Percentiles rank a stretch among this genome's conserved stretches.
These are phyloP conservation scores for Beauveria asiatica DNA, from an alignment of 2,329 filamentous ascomycete genomes.

Conservation along the genomic window DNA sequence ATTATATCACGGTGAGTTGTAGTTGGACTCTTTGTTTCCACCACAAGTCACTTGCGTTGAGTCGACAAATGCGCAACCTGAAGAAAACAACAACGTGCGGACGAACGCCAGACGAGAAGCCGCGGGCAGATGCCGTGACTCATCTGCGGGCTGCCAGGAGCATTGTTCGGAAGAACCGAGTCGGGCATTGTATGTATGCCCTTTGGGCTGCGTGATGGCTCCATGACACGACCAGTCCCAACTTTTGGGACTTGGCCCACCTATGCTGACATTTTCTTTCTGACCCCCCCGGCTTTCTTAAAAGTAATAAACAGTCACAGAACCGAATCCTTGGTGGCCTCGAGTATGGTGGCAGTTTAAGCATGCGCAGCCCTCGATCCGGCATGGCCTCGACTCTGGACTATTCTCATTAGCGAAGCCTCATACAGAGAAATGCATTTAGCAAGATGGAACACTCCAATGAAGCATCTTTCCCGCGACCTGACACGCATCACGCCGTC, in stretches of 20 bases:
- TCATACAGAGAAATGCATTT: neutral
- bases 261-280: neutral
- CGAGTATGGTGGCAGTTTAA: neutral
- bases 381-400: neutral
- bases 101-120: conserved; percentile 21
- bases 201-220: conserved; percentile 20
- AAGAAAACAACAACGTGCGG: too few relatives aligned
- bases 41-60: too few relatives aligned
- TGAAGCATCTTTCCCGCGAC: conserved; percentile 18
- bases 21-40: too few relatives aligned
- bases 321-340: neutral
- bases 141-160: conserved; percentile 20
- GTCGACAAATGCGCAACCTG: too few relatives aligned
- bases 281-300: too few relatives aligned
- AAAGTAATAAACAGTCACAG: conserved; percentile 20
- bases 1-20: too few relatives aligned
- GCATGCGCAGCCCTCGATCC: neutral
- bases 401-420: neutral
- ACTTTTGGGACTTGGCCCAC: neutral
- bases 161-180: conserved; percentile 18
- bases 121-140: conserved; percentile 20
- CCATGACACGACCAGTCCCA: conserved; percentile 1
- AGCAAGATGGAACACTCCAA: conserved; percentile 13
- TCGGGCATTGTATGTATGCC: conserved; percentile 19
- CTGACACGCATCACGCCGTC: conserved; percentile 20